Evolutionary conservation across 2,329 filamentous ascomycete genomes (phyloP).

Genomic region (Camillea tinctor): DNA sequence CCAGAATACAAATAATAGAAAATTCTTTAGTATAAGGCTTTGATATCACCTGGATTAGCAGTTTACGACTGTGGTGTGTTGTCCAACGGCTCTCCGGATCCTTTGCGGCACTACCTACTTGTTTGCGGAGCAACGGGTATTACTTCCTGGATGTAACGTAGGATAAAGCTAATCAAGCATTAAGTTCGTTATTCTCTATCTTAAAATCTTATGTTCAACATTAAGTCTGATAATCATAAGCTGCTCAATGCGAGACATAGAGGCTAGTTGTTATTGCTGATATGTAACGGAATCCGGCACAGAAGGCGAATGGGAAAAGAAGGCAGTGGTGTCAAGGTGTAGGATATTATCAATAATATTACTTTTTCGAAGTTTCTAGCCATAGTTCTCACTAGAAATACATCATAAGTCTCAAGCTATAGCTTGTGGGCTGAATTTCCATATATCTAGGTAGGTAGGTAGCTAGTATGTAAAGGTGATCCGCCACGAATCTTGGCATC

Average conservation of each 20-base stretch:
- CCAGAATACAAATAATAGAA: no score
- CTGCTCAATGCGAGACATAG: neutral
- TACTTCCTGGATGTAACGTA: neutral
- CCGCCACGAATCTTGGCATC: neutral
- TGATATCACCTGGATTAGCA: neutral
- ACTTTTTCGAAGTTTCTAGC: no score
- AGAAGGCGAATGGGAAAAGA: neutral
- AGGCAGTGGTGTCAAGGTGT: neutral
- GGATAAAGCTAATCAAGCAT: neutral
- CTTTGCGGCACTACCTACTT: neutral
- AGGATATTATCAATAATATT: no score
- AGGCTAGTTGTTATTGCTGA: neutral
- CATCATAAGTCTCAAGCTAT: neutral
- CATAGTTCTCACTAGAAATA: neutral
- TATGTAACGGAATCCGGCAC: no score
- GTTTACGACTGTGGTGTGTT: neutral
- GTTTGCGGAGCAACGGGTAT: neutral
- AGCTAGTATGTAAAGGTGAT: neutral
- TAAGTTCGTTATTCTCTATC: neutral
- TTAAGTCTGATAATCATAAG: neutral
- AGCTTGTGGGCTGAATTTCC: neutral
- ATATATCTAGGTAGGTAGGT: neutral
- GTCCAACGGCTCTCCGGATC: neutral
- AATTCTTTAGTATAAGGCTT: no score
- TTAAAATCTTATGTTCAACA: neutral